Evolutionary conservation across 768 basidiomycete genomes (phyloP).

Genomic region (Mycena amicta): DNA sequence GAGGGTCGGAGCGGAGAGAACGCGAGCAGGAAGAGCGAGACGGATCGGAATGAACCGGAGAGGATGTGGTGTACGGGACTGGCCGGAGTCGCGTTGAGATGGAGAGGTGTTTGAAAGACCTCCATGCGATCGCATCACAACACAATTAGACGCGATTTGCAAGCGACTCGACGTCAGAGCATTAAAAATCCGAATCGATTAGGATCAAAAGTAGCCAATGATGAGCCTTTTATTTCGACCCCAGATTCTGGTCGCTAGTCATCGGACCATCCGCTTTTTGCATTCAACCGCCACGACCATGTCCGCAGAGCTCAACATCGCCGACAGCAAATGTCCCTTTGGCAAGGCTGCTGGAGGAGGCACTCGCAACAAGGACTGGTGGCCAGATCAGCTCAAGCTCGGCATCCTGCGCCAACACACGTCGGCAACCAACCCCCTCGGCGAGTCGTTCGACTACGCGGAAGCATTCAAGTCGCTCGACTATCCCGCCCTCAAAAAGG

Average conservation of each 20-base stretch:
- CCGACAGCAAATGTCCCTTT: neutral
- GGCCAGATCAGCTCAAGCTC: neutral
- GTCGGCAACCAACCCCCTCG: neutral
- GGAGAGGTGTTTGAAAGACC: neutral
- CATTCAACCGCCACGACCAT: neutral
- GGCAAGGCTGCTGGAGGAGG: neutral
- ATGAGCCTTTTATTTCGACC: neutral
- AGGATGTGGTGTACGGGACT: slow-evolving; percentile 38
- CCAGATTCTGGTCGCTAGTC: neutral
- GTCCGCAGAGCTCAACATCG: neutral
- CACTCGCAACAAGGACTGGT: slow-evolving; percentile 2
- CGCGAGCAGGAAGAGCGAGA: slow-evolving; percentile 52
- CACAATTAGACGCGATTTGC: too few relatives aligned
- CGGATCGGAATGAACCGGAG: slow-evolving; percentile 53
- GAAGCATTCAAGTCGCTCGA: neutral
- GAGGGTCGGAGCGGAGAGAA: slow-evolving; percentile 46
- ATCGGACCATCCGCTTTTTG: neutral
- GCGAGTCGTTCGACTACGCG: neutral
- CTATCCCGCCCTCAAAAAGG: neutral
- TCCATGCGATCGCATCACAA: neutral
- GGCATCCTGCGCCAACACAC: neutral
- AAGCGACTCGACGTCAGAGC: too few relatives aligned
- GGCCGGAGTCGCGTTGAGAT: neutral
- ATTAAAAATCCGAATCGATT: neutral
- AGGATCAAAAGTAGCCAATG: neutral